Percentiles rank a stretch among this genome's conserved stretches.
Conservation (phyloP, 768 basidiomycete species). For the Mycena kentingensis region DNA sequence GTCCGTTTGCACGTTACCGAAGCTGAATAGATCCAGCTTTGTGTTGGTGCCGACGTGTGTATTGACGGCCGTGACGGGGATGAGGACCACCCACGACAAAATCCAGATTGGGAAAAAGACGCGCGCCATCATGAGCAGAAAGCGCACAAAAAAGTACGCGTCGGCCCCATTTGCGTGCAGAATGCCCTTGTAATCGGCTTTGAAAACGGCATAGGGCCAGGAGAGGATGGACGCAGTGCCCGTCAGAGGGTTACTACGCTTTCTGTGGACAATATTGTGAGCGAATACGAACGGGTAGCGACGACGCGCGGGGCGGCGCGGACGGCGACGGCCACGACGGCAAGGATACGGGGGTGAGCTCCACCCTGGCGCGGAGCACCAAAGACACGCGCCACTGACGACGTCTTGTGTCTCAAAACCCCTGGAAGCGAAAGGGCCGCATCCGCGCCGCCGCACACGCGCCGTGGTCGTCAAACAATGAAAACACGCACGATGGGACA, state of each 20-base stretch:
- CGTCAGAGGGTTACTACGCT: conserved; percentile 59
- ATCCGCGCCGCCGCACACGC: background rate
- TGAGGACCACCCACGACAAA: conserved; percentile 80
- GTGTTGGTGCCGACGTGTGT: conserved; percentile 47
- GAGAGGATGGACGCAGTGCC: conserved; percentile 41
- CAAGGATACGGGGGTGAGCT: too few species aligned
- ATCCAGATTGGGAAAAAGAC: conserved; percentile 91
- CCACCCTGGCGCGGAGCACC: too few species aligned
- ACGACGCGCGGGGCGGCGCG: background rate
- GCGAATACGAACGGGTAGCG: background rate
- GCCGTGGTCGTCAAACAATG: background rate
- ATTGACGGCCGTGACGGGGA: conserved; percentile 69
- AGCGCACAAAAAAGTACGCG: conserved; percentile 92
- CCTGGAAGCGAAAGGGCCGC: too few species aligned
- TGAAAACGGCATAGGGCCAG: conserved; percentile 70
- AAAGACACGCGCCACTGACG: too few species aligned
- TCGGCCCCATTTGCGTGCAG: conserved; percentile 79
- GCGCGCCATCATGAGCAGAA: conserved; percentile 79
- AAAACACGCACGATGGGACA: conserved; percentile 39
- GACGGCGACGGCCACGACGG: conserved; percentile 5
- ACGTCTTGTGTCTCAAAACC: too few species aligned
- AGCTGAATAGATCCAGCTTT: conserved; percentile 73
- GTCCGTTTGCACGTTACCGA: conserved; percentile 68
- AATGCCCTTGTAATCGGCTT: conserved; percentile 62
- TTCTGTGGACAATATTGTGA: conserved; percentile 40